Percentiles rank a stretch among this genome's conserved stretches.
These are phyloP conservation scores for Penicillium frequentans DNA, from an alignment of 2,329 filamentous ascomycete species.

Conservation along the genomic window DNA sequence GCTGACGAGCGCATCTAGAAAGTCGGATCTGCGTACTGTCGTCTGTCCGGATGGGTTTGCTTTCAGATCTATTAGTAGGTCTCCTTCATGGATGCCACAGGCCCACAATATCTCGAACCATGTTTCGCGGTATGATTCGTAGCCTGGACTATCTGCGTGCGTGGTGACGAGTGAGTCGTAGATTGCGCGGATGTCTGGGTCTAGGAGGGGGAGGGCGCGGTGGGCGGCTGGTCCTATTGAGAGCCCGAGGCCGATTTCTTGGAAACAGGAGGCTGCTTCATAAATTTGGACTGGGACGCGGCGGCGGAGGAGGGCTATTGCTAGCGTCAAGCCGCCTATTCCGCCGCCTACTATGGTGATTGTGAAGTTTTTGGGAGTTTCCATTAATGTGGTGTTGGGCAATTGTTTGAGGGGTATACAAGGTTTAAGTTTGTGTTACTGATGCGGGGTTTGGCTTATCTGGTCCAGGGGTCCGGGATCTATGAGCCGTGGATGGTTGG, in stretches of 20 bases:
- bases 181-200: slow-evolving; percentile 38
- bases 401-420: not conserved
- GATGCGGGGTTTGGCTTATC: not conserved
- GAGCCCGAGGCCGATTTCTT: slow-evolving; percentile 60
- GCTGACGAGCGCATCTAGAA: slow-evolving; percentile 34
- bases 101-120: slow-evolving; percentile 37
- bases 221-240: slow-evolving; percentile 58
- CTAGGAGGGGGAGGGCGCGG: slow-evolving; percentile 55
- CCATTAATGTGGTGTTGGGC: not conserved
- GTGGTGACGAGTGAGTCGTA: slow-evolving; percentile 35
- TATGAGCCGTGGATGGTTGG: not conserved
- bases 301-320: slow-evolving; percentile 51
- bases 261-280: slow-evolving; percentile 56
- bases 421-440: not conserved
- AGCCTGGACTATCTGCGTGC: slow-evolving; percentile 34
- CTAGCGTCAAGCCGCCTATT: slow-evolving; percentile 57
- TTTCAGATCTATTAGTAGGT: slow-evolving; percentile 31
- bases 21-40: slow-evolving; percentile 33
- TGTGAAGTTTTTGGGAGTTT: slow-evolving; percentile 36
- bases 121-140: slow-evolving; percentile 28
- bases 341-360: slow-evolving; percentile 62
- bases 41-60: slow-evolving; percentile 32
- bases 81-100: slow-evolving; percentile 18
- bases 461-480: not conserved
- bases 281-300: slow-evolving; percentile 54